Evolutionary conservation across 2,329 filamentous ascomycete species (phyloP), one percentile per base, ranked within the genome.

Genomic region (Xylariales sp.): DNA sequence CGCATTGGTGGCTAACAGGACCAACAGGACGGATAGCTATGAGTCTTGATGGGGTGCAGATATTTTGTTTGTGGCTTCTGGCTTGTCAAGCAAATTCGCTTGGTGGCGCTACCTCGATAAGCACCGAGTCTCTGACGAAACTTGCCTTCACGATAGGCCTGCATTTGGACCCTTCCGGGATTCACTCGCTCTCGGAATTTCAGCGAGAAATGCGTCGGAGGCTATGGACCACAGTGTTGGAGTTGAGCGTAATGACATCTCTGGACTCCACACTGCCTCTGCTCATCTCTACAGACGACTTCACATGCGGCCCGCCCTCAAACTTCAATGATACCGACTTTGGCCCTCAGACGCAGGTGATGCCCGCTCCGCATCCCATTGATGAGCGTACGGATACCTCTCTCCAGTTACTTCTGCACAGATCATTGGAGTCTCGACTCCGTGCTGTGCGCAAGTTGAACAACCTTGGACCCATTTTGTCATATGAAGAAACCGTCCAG

Each of bases 81-180:
- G 48, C 50, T 1, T 51, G 53, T 4, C 46, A 54, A 19, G 29
- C 45, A 17, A 47, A 45, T 15, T 46, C 49, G 5, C 36, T 57
- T 5, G 50, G 53, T 3, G 49, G 46, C 10, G 44, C 52, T 7
- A 38, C 50, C 6, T 54, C 51, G 18, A 52, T 56, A 8, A 49
- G 50, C 13, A 50, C 52, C 4, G 53, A 55, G 7, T 47, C 55
- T 3, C 38, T 60, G n/a, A 37, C 54, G n/a, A 51, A 53, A 36
- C 43, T 51, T 18, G 51, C 55, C 14, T 54, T 58, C 32, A 51
- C 52, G 4, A 38, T 58, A n/a, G 56, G 57, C 4, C 33, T 59
- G 11, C 55, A 60, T 38, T 36, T 57, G 14, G 50, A 59, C 18
- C 53, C 53, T 6, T 37, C 40, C 13, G 29, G 38, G 13, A 47